Conservation (phyloP, 148 eudicot species). For the Rhododendron ovatum region DNA sequence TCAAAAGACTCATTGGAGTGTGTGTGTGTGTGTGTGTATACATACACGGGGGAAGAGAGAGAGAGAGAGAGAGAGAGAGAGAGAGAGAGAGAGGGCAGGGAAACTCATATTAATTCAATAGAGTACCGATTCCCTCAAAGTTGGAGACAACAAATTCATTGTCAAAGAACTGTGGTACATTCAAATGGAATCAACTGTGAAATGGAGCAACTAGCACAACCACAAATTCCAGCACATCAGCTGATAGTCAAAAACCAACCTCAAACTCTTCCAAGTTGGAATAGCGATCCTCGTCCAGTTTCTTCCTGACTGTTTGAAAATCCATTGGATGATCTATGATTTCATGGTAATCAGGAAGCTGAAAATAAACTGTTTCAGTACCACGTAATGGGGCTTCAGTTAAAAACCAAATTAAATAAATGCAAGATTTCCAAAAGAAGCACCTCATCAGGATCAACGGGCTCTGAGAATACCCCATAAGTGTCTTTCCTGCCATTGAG, state of each 20-base stretch:
- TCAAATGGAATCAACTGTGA: neutral
- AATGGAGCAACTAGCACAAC: neutral
- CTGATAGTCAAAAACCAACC: conserved; percentile 37
- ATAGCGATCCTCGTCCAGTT: conserved; percentile 48
- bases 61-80: too few relatives aligned
- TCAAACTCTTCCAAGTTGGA: conserved; percentile 66
- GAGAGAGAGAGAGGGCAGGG: neutral
- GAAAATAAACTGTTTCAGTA: conserved; percentile 22
- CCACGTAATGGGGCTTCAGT: neutral
- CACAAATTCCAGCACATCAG: too few relatives aligned
- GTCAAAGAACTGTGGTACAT: neutral
- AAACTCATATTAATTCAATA: neutral
- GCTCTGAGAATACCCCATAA: conserved; percentile 79
- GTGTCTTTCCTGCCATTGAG: conserved; percentile 75
- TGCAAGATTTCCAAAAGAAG: conserved; percentile 8
- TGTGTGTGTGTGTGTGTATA: too few relatives aligned
- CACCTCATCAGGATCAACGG: conserved; percentile 92
- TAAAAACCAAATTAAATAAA: neutral
- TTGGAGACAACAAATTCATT: neutral
- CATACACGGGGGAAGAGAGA: too few relatives aligned
- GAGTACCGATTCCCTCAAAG: neutral
- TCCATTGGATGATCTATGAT: conserved; percentile 77
- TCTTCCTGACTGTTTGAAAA: conserved; percentile 73
- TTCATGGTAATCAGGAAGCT: conserved; percentile 90
- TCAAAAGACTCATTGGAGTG: neutral